Evolutionary conservation across 1,284 basidiomycete species (phyloP).

Genomic region (Rhodofomes roseus): DNA sequence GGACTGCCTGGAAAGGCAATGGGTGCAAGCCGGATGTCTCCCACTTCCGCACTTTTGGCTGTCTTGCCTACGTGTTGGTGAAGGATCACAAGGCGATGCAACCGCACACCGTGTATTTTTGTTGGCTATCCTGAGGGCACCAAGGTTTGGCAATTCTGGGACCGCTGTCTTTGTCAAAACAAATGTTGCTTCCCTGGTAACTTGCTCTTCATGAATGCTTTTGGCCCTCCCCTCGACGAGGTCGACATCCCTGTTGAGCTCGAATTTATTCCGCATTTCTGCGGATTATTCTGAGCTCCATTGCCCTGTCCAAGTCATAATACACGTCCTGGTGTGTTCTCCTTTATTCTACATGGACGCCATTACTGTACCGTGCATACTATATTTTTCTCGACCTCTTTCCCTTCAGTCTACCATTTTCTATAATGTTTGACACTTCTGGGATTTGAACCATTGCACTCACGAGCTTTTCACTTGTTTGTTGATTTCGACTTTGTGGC

Average conservation of each 20-base stretch:
- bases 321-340: no score
- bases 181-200: constrained; percentile 19
- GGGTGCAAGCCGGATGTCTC: constrained; percentile 10
- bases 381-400: no score
- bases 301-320: no score
- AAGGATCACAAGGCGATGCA: constrained; percentile 14
- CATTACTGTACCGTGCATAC: no score
- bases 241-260: constrained; percentile 1
- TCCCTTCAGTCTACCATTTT: no score
- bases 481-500: no score
- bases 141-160: constrained; percentile 29
- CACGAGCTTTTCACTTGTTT: constrained; percentile 6
- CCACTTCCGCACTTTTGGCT: constrained; percentile 17
- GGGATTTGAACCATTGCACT: constrained; percentile 4
- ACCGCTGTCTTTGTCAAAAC: constrained; percentile 31
- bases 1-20: neutral
- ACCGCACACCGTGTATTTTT: constrained; percentile 23
- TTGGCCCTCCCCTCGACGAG: neutral
- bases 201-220: constrained; percentile 5
- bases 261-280: no score
- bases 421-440: no score
- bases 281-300: no score
- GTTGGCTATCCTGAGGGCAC: constrained; percentile 31
- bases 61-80: constrained; percentile 27
- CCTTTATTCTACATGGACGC: no score